Evolutionary conservation across 2,329 filamentous ascomycete species (phyloP).

Genomic region (Phyllosticta citriasiana): DNA sequence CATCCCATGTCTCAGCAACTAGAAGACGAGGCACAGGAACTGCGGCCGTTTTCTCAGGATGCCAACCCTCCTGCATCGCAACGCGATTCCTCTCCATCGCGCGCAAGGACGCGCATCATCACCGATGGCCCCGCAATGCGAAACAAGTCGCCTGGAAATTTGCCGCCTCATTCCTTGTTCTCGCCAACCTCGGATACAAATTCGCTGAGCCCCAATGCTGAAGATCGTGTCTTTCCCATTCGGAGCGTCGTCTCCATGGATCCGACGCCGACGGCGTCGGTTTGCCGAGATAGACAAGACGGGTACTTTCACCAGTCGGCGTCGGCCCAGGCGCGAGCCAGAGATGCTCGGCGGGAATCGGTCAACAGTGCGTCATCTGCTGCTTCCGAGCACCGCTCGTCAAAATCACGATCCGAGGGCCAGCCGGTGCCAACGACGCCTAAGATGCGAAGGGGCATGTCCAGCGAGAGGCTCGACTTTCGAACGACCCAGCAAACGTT

Average conservation of each 20-base stretch:
- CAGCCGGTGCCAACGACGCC: background rate
- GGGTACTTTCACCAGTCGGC: conserved; percentile 28
- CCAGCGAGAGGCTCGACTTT: background rate
- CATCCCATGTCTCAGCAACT: conserved; percentile 6
- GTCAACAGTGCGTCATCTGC: conserved; percentile 19
- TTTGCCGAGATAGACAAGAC: conserved; percentile 18
- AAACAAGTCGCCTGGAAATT: background rate
- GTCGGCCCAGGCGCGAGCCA: conserved; percentile 13
- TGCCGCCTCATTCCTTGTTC: conserved; percentile 7
- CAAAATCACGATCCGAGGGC: background rate
- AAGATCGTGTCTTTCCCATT: conserved; percentile 68
- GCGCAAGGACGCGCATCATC: conserved; percentile 1
- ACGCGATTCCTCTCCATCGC: background rate
- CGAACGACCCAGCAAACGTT: conserved; percentile 25
- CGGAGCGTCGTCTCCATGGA: conserved; percentile 68
- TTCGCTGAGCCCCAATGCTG: conserved; percentile 29
- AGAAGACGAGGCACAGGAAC: background rate
- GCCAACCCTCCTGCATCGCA: conserved; percentile 2
- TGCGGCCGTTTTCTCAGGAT: background rate
- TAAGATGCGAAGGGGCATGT: background rate
- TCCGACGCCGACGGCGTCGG: conserved; percentile 34
- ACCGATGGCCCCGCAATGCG: conserved; percentile 7
- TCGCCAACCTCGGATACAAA: conserved; percentile 18
- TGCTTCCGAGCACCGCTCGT: conserved; percentile 7
- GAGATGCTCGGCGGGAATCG: conserved; percentile 21